Conservation (phyloP, 371 early-diverging fungal genomes). For the Mucor sp. region DNA sequence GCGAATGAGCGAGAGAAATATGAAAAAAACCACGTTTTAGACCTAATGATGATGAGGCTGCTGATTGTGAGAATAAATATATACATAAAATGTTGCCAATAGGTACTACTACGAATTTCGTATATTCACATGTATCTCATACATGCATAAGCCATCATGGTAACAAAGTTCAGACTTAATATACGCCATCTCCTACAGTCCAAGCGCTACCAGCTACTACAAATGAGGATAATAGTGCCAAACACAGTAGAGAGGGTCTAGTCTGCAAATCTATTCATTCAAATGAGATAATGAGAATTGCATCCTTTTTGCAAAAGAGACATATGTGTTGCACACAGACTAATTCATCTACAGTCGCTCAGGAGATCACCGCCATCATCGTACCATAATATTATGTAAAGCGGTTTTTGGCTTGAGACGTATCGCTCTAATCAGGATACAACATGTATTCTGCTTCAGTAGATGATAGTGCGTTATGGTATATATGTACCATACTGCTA, state of each 20-base stretch:
- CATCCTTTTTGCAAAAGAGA: not conserved
- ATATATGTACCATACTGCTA: too few species aligned
- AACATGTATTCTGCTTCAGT: too few species aligned
- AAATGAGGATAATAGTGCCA: not conserved
- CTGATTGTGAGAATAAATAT: not conserved
- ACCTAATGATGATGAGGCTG: not conserved
- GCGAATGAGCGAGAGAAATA: not conserved
- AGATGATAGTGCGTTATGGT: too few species aligned
- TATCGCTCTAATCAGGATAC: too few species aligned
- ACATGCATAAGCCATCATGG: not conserved
- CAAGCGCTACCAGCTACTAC: not conserved
- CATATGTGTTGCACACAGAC: not conserved
- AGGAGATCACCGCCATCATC: not conserved
- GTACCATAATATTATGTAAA: too few species aligned
- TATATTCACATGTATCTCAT: not conserved
- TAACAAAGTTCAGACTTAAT: not conserved
- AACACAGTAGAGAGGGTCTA: not conserved
- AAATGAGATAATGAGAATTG: not conserved
- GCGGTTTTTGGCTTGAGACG: not conserved
- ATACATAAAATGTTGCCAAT: not conserved
- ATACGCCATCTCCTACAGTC: too few species aligned
- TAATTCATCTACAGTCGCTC: not conserved
- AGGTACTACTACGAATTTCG: not conserved
- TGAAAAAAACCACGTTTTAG: not conserved
- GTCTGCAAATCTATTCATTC: not conserved